Evolutionary conservation across 176 grass and related monocot species (phyloP).

Genomic region (Musa beccarii): DNA sequence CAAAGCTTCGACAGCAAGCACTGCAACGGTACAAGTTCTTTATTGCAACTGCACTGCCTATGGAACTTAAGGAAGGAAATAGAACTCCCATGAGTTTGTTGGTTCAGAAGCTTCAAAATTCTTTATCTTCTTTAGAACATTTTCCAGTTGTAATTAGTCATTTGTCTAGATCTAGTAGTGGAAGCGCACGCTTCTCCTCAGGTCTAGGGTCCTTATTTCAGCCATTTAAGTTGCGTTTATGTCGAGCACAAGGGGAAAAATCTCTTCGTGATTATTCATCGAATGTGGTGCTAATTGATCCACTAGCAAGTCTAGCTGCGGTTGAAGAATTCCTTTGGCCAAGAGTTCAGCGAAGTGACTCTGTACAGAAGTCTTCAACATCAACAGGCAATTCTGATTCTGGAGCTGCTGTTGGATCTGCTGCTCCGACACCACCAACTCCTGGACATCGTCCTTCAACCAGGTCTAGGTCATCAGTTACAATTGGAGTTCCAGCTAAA

Average conservation of each 20-base stretch:
- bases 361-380: slow-evolving; percentile 31
- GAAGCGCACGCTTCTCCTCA: slow-evolving; percentile 40
- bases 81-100: slow-evolving; percentile 50
- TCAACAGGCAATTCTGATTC: slow-evolving; percentile 51
- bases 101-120: slow-evolving; percentile 76
- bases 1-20: slow-evolving; percentile 56
- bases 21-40: slow-evolving; percentile 64
- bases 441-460: slow-evolving; percentile 36
- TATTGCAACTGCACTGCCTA: slow-evolving; percentile 50
- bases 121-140: slow-evolving; percentile 63
- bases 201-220: slow-evolving; percentile 58
- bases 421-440: slow-evolving; percentile 32
- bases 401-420: slow-evolving; percentile 28
- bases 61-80: slow-evolving; percentile 27
- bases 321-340: slow-evolving; percentile 97
- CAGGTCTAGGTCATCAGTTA: slow-evolving; percentile 49
- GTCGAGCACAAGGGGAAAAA: slow-evolving; percentile 68
- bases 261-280: slow-evolving; percentile 81
- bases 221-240: slow-evolving; percentile 79
- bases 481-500: slow-evolving; percentile 33
- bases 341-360: slow-evolving; percentile 57
- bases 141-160: slow-evolving; percentile 75
- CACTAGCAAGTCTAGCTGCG: slow-evolving; percentile 62
- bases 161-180: slow-evolving; percentile 44
- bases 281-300: slow-evolving; percentile 85